Evolutionary conservation across 352 stramenopile species (phyloP).

Genomic region (Globisporangium mamillatum): DNA sequence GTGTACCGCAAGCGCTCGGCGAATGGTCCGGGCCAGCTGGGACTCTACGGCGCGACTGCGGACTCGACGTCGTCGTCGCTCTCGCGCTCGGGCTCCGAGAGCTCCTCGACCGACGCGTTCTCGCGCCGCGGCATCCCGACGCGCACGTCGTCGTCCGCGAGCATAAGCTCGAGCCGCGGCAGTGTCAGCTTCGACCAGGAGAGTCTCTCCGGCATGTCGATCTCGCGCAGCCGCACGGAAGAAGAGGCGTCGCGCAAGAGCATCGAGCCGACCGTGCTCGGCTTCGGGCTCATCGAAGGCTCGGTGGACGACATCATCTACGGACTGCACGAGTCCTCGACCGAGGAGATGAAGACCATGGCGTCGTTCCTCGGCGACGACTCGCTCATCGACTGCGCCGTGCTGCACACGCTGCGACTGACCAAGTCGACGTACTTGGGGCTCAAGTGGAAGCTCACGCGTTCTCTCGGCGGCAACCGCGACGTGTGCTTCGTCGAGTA

Average conservation of each 20-base stretch:
- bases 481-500: conserved; percentile 73
- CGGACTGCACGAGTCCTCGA: conserved; percentile 45
- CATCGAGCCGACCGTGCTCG: conserved; percentile 43
- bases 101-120: conserved; percentile 9
- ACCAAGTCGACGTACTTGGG: conserved; percentile 57
- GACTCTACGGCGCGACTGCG: conserved; percentile 30
- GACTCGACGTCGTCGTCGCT: conserved; percentile 20
- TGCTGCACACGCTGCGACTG: conserved; percentile 54
- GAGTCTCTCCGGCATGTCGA: conserved; percentile 29
- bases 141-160: conserved; percentile 17
- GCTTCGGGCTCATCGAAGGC: conserved; percentile 43
- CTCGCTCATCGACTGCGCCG: conserved; percentile 60
- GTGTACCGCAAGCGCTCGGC: conserved; percentile 49
- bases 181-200: conserved; percentile 22
- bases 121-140: conserved; percentile 15
- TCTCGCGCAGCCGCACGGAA: conserved; percentile 12
- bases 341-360: conserved; percentile 60
- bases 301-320: conserved; percentile 56
- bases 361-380: conserved; percentile 47
- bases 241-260: conserved; percentile 42
- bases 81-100: conserved; percentile 21
- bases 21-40: conserved; percentile 29
- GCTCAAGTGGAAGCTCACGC: conserved; percentile 73
- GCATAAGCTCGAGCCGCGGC: conserved; percentile 14
- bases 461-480: conserved; percentile 67